Conservation (phyloP, 1,139 yeast species). For the Yamadazyma atmosphaerica region DNA sequence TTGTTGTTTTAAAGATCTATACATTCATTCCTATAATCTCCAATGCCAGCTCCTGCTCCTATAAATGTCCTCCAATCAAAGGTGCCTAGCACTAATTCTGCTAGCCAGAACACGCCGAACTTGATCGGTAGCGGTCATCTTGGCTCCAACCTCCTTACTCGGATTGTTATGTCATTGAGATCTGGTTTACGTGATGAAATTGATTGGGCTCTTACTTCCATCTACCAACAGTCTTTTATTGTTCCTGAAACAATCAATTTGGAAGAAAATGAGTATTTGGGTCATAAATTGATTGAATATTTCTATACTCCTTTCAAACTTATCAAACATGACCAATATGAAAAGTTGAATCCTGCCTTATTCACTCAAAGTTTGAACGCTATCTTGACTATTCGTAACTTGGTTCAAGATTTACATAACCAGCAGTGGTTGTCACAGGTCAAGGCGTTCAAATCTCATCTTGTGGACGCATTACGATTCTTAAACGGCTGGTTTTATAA, state of each 20-base stretch:
- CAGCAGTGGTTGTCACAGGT: slow-evolving; percentile 75
- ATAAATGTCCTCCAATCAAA: slow-evolving; percentile 1
- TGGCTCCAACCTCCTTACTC: slow-evolving; percentile 56
- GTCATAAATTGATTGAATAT: slow-evolving; percentile 49
- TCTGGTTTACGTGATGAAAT: slow-evolving; percentile 61
- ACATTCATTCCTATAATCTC: too few relatives aligned
- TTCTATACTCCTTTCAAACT: slow-evolving; percentile 34
- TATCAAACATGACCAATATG: slow-evolving; percentile 25
- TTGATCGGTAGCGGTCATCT: slow-evolving; percentile 45
- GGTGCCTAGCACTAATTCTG: background rate
- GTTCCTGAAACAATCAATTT: slow-evolving; percentile 50
- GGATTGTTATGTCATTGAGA: slow-evolving; percentile 65
- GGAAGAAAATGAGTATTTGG: slow-evolving; percentile 49
- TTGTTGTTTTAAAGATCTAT: too few relatives aligned
- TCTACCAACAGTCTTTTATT: slow-evolving; percentile 57
- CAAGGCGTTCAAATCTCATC: slow-evolving; percentile 46
- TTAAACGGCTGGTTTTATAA: slow-evolving; percentile 42
- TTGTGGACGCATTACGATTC: slow-evolving; percentile 48
- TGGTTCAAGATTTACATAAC: slow-evolving; percentile 78
- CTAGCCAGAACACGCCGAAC: background rate
- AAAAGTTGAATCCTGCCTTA: slow-evolving; percentile 31
- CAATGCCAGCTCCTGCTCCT: slow-evolving; percentile 1
- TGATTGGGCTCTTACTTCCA: slow-evolving; percentile 63
- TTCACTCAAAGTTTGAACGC: slow-evolving; percentile 55
- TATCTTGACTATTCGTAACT: slow-evolving; percentile 71